Evolutionary conservation across 495 filamentous ascomycete genomes (phyloP), one percentile per base, ranked within the genome.

Genomic region (Delitschia confertaspora): DNA sequence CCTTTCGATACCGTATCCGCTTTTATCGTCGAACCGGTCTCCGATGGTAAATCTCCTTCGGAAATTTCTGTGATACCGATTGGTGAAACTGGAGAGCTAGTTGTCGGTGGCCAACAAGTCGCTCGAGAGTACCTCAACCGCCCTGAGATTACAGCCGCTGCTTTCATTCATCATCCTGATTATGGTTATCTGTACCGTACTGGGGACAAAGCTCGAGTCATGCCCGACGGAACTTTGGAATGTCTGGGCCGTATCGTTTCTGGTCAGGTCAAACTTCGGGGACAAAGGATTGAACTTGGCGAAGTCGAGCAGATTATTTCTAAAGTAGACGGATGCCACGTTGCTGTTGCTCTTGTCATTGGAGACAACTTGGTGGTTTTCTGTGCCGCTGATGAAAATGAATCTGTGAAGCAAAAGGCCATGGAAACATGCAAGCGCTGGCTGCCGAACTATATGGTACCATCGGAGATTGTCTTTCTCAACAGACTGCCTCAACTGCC

Each of bases 121-220:
- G 87, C 88, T 1, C 69, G 75, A 35, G 83, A 76, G 32, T 96
- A 96, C 51, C 66, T 96, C 22, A 91, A 93, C 52, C 72, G 83
- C 6, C 77, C 76, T 0, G 83, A 93, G 33, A 73, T 82, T n/a
- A 94, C 82, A 0, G 66, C 71, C 10, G 67, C 71, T 32, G 76
- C 80, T 0, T 95, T 95, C 58, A 59, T 75, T n/a, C 49, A 74
- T 1, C 69, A 69, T 61, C 1, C 65, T 54, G 51, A 75, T 39
- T 71, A 65, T 59, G 63, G 76, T 48, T 52, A 69, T 21, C 66
- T 89, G 16, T 95, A 95, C 62, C 71, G 83, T 17, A 96, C 89
- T 2, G 88, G 88, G 3, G 88, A 96, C 60, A 79, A 78, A 48
- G 89, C 82, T 0, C 69, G 78, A 11, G 72, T 88, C 25, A 63